Conservation (phyloP, 169 alveolate species). For the Cryptosporidium canis region DNA sequence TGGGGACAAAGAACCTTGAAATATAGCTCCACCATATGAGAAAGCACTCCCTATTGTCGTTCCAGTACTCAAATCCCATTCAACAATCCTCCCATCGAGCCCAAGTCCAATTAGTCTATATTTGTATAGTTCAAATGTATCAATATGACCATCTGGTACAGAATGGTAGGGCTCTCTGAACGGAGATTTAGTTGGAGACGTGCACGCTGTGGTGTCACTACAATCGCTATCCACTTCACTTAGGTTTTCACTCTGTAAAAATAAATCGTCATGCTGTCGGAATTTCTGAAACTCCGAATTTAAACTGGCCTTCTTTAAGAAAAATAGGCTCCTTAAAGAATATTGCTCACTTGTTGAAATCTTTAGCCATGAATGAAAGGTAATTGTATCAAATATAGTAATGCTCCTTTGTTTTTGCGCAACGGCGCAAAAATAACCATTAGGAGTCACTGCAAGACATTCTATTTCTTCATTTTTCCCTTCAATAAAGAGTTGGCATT, state of each 20-base stretch:
- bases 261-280: background rate
- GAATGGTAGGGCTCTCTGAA: background rate
- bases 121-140: constrained; percentile 8
- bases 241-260: background rate
- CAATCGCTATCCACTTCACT: constrained; percentile 47
- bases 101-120: constrained; percentile 58
- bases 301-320: background rate
- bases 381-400: constrained; percentile 49
- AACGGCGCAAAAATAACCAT: constrained; percentile 67
- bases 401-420: constrained; percentile 40
- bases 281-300: background rate
- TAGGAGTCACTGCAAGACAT: constrained; percentile 47
- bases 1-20: constrained; percentile 68
- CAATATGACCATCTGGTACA: background rate
- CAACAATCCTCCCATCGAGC: constrained; percentile 52
- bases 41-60: constrained; percentile 1
- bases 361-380: constrained; percentile 46
- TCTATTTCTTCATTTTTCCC: constrained; percentile 16
- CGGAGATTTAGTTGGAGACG: constrained; percentile 64
- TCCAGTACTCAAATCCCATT: constrained; percentile 62
- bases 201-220: constrained; percentile 54
- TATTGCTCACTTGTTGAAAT: constrained; percentile 10
- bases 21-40: constrained; percentile 66
- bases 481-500: constrained; percentile 38
- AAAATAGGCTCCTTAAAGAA: constrained; percentile 27